Evolutionary conservation across 2,329 filamentous ascomycete genomes (phyloP), one percentile per base, ranked within the genome.

Genomic region (Acrodontium crateriforme): DNA sequence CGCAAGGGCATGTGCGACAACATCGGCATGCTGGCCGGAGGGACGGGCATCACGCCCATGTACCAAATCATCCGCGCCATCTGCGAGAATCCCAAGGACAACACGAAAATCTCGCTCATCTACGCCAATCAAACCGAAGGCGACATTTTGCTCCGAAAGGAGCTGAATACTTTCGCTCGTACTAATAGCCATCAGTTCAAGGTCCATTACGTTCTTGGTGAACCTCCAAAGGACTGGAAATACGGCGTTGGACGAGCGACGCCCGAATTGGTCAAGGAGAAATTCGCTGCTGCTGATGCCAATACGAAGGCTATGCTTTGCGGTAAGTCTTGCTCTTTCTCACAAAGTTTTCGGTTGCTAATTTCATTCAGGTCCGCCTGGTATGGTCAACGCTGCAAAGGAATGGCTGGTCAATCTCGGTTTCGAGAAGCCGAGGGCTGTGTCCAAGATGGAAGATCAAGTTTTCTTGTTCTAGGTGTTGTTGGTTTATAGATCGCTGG

Each of bases 401-500:
- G 65, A 60, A 40, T 37, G 29, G 18, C 25, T 45, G 25, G 32
- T 30, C 4, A 35, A 39, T 39, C 67, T 94, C 15, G 87, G 85
- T 29, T 95, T 77, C 64, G 69, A 82, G 53, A 92, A 92, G 67
- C 80, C 85, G 18, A 73, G 75, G 32, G 80, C 84, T 21, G 83
- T 94, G 45, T 91, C 83, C 72, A 94, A 93, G 70, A 73, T 94
- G 35, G 78, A 83, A 52, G 85, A 95, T 58, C 87, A 94, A 59
- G 79, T 95, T 43, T 94, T 95, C 63, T 84, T 81, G 49, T 95
- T 95, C 59, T 82, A n/a, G n/a, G n/a, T n/a, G n/a, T n/a, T n/a
- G n/a, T n/a, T n/a, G n/a, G n/a, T n/a, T n/a, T n/a, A n/a, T n/a
- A n/a, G n/a, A n/a, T n/a, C n/a, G n/a, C n/a, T n/a, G n/a, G n/a